These are phyloP conservation scores for Suillus lakei DNA, from an alignment of 768 basidiomycete genomes.

Conservation along the genomic window DNA sequence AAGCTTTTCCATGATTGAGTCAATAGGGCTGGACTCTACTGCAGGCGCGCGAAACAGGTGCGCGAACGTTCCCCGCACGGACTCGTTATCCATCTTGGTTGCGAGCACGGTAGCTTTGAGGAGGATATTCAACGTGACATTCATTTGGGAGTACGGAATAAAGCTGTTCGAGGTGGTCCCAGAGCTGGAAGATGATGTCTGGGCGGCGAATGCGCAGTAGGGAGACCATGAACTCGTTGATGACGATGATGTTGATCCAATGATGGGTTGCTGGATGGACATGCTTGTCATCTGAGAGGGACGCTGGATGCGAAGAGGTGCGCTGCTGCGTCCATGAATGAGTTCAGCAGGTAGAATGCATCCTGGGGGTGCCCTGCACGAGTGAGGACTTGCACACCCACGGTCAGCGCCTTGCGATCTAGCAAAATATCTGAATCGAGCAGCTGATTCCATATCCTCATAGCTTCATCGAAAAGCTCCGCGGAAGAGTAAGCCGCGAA, in stretches of 20 bases:
- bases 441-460: conserved; percentile 49
- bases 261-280: background rate
- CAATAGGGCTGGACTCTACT: conserved; percentile 23
- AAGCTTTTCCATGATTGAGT: conserved; percentile 34
- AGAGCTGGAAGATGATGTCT: conserved; percentile 66
- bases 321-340: conserved; percentile 34
- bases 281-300: conserved; percentile 11
- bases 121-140: conserved; percentile 59
- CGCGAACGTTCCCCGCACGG: conserved; percentile 54
- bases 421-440: conserved; percentile 38
- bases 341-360: conserved; percentile 57
- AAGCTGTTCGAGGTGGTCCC: conserved; percentile 65
- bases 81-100: conserved; percentile 53
- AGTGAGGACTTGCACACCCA: conserved; percentile 56
- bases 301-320: conserved; percentile 12
- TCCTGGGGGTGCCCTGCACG: conserved; percentile 45
- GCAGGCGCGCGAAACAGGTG: conserved; percentile 36
- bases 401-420: conserved; percentile 52
- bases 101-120: conserved; percentile 64
- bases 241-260: conserved; percentile 29
- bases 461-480: conserved; percentile 44
- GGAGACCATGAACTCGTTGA: conserved; percentile 52
- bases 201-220: conserved; percentile 60
- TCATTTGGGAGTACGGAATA: conserved; percentile 63
- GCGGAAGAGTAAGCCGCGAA: conserved; percentile 56